Evolutionary conservation across 1,284 basidiomycete genomes (phyloP).

Genomic region (Sutorius eximius): DNA sequence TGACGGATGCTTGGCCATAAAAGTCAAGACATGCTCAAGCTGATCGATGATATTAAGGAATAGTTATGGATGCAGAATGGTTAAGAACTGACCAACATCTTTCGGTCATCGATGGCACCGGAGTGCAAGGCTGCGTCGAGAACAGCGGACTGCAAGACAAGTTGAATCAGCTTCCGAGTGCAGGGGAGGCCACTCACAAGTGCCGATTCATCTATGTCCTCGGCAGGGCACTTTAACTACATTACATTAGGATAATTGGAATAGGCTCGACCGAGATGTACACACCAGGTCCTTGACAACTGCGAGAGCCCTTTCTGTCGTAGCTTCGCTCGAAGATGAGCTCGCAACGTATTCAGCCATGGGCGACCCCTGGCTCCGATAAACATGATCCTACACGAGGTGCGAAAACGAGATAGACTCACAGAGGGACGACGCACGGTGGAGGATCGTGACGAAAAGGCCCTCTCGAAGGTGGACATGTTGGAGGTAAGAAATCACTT

Average conservation of each 20-base stretch:
- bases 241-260: not conserved
- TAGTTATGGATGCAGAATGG: not conserved
- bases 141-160: conserved; percentile 43
- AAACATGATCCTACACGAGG: not conserved
- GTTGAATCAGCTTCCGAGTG: not conserved
- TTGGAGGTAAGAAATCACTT: not conserved
- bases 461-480: conserved; percentile 31
- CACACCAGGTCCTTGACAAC: conserved; percentile 35
- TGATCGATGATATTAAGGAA: conserved; percentile 27
- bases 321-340: conserved; percentile 17
- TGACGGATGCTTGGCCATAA: conserved; percentile 60
- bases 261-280: not conserved
- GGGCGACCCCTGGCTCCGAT: conserved; percentile 16
- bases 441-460: conserved; percentile 34
- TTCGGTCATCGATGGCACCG: conserved; percentile 66
- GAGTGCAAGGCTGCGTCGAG: conserved; percentile 58
- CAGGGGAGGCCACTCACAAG: conserved; percentile 16
- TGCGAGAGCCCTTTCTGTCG: conserved; percentile 24
- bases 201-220: conserved; percentile 33
- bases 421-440: conserved; percentile 26
- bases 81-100: conserved; percentile 43
- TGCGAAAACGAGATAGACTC: not conserved
- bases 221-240: conserved; percentile 30
- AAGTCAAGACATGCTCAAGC: conserved; percentile 67
- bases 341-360: conserved; percentile 10